A percentile compares a stretch with the other conserved stretches of the same genome.
Evolutionary conservation across 1,284 basidiomycete species (phyloP).

Genomic region (Laetiporus sulphureus): DNA sequence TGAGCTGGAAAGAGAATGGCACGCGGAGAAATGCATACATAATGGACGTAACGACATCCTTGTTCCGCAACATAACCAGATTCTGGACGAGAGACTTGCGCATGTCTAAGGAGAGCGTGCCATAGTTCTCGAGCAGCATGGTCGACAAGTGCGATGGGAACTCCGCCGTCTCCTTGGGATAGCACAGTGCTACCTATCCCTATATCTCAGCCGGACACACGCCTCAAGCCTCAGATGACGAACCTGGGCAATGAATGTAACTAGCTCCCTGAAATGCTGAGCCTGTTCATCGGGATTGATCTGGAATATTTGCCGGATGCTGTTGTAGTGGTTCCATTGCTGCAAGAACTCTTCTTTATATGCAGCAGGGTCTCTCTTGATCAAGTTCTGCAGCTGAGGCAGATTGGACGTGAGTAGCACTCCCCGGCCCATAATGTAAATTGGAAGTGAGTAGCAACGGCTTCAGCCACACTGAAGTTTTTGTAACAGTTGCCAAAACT

Average conservation of each 20-base stretch:
- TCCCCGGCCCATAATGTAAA: constrained; percentile 45
- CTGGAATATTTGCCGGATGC: constrained; percentile 79
- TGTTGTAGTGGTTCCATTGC: constrained; percentile 96
- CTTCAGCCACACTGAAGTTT: neutral
- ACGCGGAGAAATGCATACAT: constrained; percentile 67
- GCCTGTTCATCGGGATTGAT: constrained; percentile 76
- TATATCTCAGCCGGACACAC: no score
- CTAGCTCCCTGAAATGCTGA: constrained; percentile 78
- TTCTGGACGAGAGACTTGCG: constrained; percentile 83
- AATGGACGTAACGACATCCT: constrained; percentile 87
- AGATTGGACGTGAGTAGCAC: constrained; percentile 65
- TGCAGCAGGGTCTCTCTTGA: constrained; percentile 87
- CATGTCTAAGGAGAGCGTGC: constrained; percentile 67
- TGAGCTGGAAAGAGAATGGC: constrained; percentile 6
- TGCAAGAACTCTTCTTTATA: constrained; percentile 98
- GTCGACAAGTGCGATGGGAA: constrained; percentile 76
- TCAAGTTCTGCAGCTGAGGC: constrained; percentile 88
- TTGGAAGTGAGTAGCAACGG: neutral
- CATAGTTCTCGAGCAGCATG: constrained; percentile 73
- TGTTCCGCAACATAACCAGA: constrained; percentile 89
- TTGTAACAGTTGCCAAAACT: constrained; percentile 1
- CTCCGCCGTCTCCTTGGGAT: constrained; percentile 79
- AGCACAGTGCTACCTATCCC: constrained; percentile 87
- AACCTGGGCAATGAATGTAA: constrained; percentile 82
- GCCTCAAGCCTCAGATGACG: constrained; percentile 15